Conservation (phyloP, 108 stramenopile species). For the Nannochloropsis gaditana region DNA sequence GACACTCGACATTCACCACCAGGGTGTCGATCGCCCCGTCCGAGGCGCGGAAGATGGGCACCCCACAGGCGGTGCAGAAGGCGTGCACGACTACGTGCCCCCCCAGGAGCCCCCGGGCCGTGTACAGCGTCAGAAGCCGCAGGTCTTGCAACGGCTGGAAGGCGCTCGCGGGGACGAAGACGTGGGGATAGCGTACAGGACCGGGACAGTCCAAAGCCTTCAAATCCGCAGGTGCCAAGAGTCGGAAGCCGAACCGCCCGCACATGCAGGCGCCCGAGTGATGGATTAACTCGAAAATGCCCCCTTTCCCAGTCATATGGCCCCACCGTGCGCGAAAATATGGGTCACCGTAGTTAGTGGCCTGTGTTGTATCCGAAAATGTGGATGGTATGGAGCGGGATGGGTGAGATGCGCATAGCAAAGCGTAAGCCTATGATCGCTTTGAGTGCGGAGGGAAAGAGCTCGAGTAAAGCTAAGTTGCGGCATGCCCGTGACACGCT, state of each 20-base stretch:
- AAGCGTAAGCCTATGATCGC: no score
- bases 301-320: not conserved
- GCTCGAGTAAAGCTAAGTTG: no score
- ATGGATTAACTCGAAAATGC: constrained; percentile 14
- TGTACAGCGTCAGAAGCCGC: not conserved
- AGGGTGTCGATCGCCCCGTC: constrained; percentile 16
- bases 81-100: not conserved
- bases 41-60: not conserved
- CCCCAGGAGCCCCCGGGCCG: not conserved
- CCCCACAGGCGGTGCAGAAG: not conserved
- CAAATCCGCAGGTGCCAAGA: not conserved
- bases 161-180: not conserved
- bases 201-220: constrained; percentile 5
- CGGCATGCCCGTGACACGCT: no score
- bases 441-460: no score
- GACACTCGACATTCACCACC: constrained; percentile 20
- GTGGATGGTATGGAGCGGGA: no score
- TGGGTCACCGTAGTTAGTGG: not conserved
- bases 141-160: not conserved
- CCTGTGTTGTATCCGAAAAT: not conserved
- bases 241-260: not conserved
- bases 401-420: no score
- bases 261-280: not conserved
- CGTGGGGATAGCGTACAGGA: not conserved
- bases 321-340: constrained; percentile 14